These are phyloP conservation scores for Podaxis rugospora DNA, from an alignment of 768 basidiomycete genomes.

Conservation along the genomic window DNA sequence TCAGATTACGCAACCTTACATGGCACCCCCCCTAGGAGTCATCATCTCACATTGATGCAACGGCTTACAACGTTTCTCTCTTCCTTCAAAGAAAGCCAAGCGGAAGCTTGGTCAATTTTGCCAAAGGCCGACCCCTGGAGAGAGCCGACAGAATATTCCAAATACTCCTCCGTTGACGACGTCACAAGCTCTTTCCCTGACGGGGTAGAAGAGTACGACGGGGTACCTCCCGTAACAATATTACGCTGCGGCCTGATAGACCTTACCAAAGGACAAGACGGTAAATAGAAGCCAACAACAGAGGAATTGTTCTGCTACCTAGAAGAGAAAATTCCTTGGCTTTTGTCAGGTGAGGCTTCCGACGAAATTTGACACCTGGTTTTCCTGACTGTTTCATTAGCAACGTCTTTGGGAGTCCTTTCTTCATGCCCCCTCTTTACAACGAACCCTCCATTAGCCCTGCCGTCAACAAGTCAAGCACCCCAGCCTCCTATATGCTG, in stretches of 20 bases:
- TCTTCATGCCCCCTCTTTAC: conserved; percentile 47
- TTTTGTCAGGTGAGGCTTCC: conserved; percentile 45
- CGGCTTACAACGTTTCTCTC: conserved; percentile 47
- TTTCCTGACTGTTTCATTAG: conserved; percentile 14
- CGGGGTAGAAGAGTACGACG: conserved; percentile 23
- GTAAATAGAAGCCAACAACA: conserved; percentile 39
- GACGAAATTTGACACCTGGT: not conserved
- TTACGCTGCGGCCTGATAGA: conserved; percentile 62
- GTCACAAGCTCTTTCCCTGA: conserved; percentile 28
- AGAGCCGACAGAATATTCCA: conserved; percentile 40
- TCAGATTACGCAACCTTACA: conserved; percentile 50
- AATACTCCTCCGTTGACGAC: conserved; percentile 43
- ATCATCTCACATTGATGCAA: conserved; percentile 53
- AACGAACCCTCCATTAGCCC: conserved; percentile 22
- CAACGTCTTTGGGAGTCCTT: conserved; percentile 60
- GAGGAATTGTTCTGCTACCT: conserved; percentile 58
- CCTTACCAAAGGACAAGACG: conserved; percentile 31
- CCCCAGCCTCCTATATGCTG: conserved; percentile 24
- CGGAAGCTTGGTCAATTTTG: conserved; percentile 49
- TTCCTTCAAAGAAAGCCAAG: conserved; percentile 52
- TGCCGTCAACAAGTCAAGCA: conserved; percentile 19
- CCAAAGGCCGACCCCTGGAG: conserved; percentile 48
- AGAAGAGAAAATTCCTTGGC: conserved; percentile 55
- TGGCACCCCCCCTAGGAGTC: conserved; percentile 54
- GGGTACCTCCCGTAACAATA: conserved; percentile 48